Conservation (phyloP, 2,329 filamentous ascomycete species). For the Cercospora beticola region DNA sequence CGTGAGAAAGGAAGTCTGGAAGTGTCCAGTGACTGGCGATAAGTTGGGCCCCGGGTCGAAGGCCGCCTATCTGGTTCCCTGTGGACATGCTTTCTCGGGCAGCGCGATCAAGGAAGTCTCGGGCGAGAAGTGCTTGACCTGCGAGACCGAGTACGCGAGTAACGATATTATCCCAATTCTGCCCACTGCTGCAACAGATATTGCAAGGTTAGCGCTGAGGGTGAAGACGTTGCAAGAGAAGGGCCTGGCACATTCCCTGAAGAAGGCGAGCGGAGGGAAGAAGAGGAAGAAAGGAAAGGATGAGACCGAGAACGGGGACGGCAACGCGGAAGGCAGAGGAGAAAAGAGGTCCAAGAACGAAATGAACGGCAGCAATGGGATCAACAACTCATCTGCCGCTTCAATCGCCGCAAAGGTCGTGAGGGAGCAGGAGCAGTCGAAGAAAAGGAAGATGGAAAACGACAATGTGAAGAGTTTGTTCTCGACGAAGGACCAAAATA, state of each 20-base stretch:
- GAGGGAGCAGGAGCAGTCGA: conserved; percentile 78
- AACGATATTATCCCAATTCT: conserved; percentile 83
- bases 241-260: conserved; percentile 81
- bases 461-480: conserved; percentile 52
- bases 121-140: conserved; percentile 62
- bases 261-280: conserved; percentile 67
- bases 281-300: conserved; percentile 70
- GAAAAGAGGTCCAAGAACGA: conserved; percentile 14
- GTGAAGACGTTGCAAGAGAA: conserved; percentile 67
- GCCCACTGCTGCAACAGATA: conserved; percentile 67
- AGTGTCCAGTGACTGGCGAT: conserved; percentile 86
- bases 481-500: conserved; percentile 40
- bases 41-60: conserved; percentile 76
- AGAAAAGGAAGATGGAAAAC: conserved; percentile 71
- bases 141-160: conserved; percentile 68
- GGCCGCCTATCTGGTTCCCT: conserved; percentile 87
- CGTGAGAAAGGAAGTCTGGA: conserved; percentile 58
- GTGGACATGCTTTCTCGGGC: conserved; percentile 91
- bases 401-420: conserved; percentile 82
- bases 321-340: conserved; percentile 21
- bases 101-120: conserved; percentile 68
- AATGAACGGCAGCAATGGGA: conserved; percentile 51
- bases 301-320: conserved; percentile 39
- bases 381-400: conserved; percentile 86
- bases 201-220: conserved; percentile 64